phyloP scores from a whole-genome alignment of 805 yeast genomes.

The Starmerella ratchasimensis region DNA sequence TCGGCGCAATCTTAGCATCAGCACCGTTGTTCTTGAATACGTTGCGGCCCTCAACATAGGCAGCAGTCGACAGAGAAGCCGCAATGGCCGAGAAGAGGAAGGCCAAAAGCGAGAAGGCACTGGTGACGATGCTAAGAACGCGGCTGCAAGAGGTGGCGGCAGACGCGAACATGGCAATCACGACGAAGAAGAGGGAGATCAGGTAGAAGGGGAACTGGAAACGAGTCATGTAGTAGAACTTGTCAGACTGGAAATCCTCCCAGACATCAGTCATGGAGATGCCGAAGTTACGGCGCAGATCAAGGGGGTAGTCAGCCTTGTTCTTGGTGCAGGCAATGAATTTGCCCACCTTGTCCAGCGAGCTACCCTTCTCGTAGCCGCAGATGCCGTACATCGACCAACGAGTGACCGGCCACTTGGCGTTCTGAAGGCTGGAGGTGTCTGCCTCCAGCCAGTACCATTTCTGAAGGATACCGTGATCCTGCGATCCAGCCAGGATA shows the following conservation, averaged over 20 bases:
- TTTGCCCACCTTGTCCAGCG: conserved; percentile 32
- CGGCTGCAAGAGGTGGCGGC: conserved; percentile 21
- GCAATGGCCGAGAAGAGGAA: conserved; percentile 34
- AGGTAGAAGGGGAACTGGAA: conserved; percentile 52
- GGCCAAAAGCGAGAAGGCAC: conserved; percentile 21
- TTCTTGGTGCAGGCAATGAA: conserved; percentile 40
- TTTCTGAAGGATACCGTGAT: conserved; percentile 39
- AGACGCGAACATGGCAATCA: conserved; percentile 33
- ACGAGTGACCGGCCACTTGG: conserved; percentile 37
- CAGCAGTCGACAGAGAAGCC: conserved; percentile 63
- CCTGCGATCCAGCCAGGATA: conserved; percentile 45
- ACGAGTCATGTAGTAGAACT: conserved; percentile 54
- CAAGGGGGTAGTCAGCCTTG: conserved; percentile 69
- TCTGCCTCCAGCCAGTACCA: conserved; percentile 75
- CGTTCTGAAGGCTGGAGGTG: conserved; percentile 37
- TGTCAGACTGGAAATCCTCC: conserved; percentile 35
- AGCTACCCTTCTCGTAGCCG: conserved; percentile 35
- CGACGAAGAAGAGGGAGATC: conserved; percentile 42
- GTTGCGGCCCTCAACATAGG: conserved; percentile 55
- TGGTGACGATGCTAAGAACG: conserved; percentile 21
- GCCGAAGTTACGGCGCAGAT: conserved; percentile 64
- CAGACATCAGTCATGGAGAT: conserved; percentile 48
- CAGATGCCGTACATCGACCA: conserved; percentile 75
- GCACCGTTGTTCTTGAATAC: conserved; percentile 41
- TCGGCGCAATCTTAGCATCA: conserved; percentile 24